Evolutionary conservation across 1,139 yeast genomes (phyloP), one percentile per base, ranked within the genome.

Genomic region (Blastobotrys capitulatus): DNA sequence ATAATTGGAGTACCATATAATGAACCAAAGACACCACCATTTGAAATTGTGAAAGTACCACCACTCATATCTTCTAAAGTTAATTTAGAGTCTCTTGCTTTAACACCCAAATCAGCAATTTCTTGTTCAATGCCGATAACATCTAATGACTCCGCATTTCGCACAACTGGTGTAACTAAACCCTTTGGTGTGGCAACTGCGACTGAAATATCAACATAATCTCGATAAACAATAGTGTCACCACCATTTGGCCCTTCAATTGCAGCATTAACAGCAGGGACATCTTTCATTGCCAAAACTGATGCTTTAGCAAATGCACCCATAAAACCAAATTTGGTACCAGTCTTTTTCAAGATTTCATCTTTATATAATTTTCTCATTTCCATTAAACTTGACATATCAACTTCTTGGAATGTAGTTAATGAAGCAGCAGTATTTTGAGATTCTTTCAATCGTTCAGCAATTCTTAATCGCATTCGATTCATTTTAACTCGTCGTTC

Each of bases 151-250:
- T 92, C 99, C 52, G 95, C 96, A 69, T 94, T 94, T 78, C 99
- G 89, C 50, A 92, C 89, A 56, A 92, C 92, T 57, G 99, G 99
- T 47, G 99, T 92, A 47, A 92, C 98, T 64, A 92, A 81, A 67
- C 99, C 99, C 80, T 94, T 92, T 68, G 98, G 98, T 59, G 99
- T 94, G 56, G 99, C 97, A 55, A 92, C 99, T 40, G 99, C 99
- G 63, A 92, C 77, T 41, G 97, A 88, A 60, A 94, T 83, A 70
- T 92, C 99, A 60, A 87, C 87, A 76, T 87, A 92, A 72, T 92
- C 98, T 75, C 96, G 86, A 78, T 82, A 92, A 41, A 92, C 95
- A 72, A 92, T 82, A 63, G 96, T 92, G 71, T 88, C 94, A 60
- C 86, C 89, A 67, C 82, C 80, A 57, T 68, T 64, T 48, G 72